Conservation (phyloP, 148 eudicot genomes). For the Rhododendron williamsianum region DNA sequence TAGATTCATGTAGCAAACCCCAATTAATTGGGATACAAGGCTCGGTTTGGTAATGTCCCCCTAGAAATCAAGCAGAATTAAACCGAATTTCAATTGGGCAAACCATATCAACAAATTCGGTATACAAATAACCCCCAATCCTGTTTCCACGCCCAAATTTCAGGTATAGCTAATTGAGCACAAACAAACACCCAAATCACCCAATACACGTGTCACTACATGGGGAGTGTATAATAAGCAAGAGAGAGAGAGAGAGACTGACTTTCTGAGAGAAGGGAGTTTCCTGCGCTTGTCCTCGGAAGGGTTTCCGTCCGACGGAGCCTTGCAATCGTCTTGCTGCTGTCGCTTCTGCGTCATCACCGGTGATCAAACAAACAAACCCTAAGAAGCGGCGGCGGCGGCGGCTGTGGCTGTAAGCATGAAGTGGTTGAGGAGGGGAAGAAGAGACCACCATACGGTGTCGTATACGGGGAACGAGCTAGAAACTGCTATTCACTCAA, state of each 20-base stretch:
- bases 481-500: neutral
- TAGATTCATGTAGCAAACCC: too few relatives aligned
- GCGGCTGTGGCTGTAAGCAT: neutral
- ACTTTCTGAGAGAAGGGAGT: conserved; percentile 47
- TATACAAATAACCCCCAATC: neutral
- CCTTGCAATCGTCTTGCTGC: conserved; percentile 33
- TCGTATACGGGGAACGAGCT: neutral
- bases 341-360: conserved; percentile 51
- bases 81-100: neutral
- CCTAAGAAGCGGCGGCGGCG: neutral
- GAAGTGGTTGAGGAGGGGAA: neutral
- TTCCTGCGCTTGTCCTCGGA: conserved; percentile 48
- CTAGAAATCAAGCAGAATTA: neutral
- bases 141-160: neutral
- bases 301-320: conserved; percentile 22
- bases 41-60: neutral
- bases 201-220: too few relatives aligned
- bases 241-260: neutral
- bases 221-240: neutral
- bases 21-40: too few relatives aligned
- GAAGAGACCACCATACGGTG: conserved; percentile 9
- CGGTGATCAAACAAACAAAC: neutral
- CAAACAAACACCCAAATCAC: neutral
- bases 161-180: neutral
- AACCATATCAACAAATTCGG: neutral